A percentile compares a stretch with the other conserved stretches of the same genome.
Conservation (phyloP, 345 rosid species). For the Geranium brycei region DNA sequence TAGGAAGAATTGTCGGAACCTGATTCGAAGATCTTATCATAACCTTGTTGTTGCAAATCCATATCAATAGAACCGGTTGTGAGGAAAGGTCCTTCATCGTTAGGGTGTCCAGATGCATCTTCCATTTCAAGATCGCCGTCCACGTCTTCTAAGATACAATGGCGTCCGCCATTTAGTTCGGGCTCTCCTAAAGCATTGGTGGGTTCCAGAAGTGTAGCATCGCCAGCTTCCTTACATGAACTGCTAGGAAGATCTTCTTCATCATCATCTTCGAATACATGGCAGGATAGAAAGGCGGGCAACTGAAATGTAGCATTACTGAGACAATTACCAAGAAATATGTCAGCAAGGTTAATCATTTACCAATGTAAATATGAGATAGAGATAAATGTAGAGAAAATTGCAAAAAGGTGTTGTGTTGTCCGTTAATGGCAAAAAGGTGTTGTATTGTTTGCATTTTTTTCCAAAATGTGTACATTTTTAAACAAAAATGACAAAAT, state of each 20-base stretch:
- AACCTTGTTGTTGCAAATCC: slow-evolving; percentile 24
- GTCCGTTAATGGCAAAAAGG: too few relatives aligned
- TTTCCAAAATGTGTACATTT: too few relatives aligned
- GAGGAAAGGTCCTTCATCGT: slow-evolving; percentile 32
- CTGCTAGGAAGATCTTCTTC: slow-evolving; percentile 36
- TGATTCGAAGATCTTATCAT: slow-evolving; percentile 22
- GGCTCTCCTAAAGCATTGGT: slow-evolving; percentile 28
- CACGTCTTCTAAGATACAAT: slow-evolving; percentile 61
- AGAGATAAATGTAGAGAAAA: too few relatives aligned
- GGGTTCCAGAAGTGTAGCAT: slow-evolving; percentile 27
- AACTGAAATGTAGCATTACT: slow-evolving; percentile 85
- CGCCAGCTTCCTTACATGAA: slow-evolving; percentile 26
- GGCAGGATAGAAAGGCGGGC: slow-evolving; percentile 57
- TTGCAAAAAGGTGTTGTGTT: too few relatives aligned
- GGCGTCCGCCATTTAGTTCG: slow-evolving; percentile 53
- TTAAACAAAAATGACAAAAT: too few relatives aligned
- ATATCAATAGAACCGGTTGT: slow-evolving; percentile 16
- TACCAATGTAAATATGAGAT: not conserved
- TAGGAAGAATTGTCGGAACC: slow-evolving; percentile 21
- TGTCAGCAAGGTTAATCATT: slow-evolving; percentile 4
- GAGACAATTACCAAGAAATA: slow-evolving; percentile 18
- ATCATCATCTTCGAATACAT: slow-evolving; percentile 26
- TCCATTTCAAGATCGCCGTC: slow-evolving; percentile 88
- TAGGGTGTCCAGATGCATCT: slow-evolving; percentile 58
- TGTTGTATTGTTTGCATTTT: too few relatives aligned